phyloP scores from a whole-genome alignment of 805 yeast genomes.

The Yarrowia yakushimensis region DNA sequence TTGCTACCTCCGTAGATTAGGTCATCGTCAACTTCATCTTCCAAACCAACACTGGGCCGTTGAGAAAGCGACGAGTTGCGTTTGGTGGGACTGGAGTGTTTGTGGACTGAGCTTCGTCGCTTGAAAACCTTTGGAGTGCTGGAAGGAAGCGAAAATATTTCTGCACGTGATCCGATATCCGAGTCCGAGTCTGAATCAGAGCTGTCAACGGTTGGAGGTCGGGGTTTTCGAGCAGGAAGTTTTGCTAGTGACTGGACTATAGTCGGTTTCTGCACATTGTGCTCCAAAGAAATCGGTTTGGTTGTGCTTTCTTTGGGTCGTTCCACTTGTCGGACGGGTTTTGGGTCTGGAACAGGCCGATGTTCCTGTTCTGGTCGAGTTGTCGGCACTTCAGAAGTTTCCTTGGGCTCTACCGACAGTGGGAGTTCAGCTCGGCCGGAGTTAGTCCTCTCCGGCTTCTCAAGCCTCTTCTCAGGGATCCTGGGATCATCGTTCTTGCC shows the following conservation, averaged over 20 bases:
- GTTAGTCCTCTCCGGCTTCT: background rate
- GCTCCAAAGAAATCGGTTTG: too few species aligned
- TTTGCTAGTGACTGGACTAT: too few species aligned
- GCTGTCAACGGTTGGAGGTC: too few species aligned
- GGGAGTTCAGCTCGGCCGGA: too few species aligned
- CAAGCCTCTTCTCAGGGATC: background rate
- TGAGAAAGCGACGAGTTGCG: background rate
- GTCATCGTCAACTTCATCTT: background rate
- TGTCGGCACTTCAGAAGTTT: too few species aligned
- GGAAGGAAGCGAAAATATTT: background rate
- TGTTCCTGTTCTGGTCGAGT: too few species aligned
- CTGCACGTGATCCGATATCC: background rate
- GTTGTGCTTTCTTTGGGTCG: too few species aligned
- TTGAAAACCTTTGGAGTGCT: background rate
- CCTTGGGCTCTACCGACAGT: too few species aligned
- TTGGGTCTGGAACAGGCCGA: too few species aligned
- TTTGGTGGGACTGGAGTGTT: background rate
- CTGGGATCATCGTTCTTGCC: background rate
- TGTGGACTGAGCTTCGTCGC: background rate
- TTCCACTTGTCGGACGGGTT: too few species aligned
- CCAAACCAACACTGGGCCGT: background rate
- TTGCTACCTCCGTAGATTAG: background rate
- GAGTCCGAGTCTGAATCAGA: background rate
- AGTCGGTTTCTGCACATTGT: too few species aligned
- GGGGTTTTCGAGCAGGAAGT: too few species aligned